Conservation (phyloP, 2,329 filamentous ascomycete species). For the Colletotrichum liriopes region DNA sequence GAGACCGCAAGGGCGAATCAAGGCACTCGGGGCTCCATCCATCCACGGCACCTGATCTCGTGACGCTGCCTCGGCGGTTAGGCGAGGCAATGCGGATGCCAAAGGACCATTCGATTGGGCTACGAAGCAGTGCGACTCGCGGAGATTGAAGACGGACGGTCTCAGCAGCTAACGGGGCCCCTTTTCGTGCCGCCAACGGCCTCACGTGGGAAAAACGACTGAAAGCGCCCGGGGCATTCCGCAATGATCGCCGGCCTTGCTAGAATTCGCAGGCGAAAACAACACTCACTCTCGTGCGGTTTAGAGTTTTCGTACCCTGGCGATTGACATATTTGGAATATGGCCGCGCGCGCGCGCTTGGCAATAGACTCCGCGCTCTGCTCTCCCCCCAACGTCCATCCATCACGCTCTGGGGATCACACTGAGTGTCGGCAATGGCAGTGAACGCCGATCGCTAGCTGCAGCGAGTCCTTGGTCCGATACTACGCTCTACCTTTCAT, state of each 20-base stretch:
- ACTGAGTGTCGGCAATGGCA: constrained; percentile 18
- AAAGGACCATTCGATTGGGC: constrained; percentile 5
- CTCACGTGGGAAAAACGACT: not conserved
- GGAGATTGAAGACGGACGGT: constrained; percentile 4
- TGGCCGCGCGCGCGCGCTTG: not conserved
- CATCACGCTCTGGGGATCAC: not conserved
- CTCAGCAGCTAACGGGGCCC: not conserved
- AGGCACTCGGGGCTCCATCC: constrained; percentile 20
- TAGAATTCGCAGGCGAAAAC: not conserved
- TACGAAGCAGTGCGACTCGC: not conserved
- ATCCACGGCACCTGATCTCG: constrained; percentile 28
- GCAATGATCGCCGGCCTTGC: constrained; percentile 4
- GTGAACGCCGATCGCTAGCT: constrained; percentile 25
- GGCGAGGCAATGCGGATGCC: constrained; percentile 17
- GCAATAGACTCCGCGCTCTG: too few species aligned
- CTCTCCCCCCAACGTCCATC: constrained; percentile 10
- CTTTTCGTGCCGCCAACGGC: not conserved
- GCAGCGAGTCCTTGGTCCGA: constrained; percentile 19
- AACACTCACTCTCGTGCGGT: constrained; percentile 6
- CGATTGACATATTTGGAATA: constrained; percentile 2
- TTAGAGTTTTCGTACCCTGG: constrained; percentile 33
- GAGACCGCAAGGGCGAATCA: constrained; percentile 14
- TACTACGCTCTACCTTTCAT: constrained; percentile 2
- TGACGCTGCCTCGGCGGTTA: constrained; percentile 38
- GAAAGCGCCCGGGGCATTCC: constrained; percentile 9